Percentiles rank a stretch among this genome's conserved stretches.
These are phyloP conservation scores for Lumnitzera littorea DNA, from an alignment of 345 rosid genomes.

Conservation along the genomic window DNA sequence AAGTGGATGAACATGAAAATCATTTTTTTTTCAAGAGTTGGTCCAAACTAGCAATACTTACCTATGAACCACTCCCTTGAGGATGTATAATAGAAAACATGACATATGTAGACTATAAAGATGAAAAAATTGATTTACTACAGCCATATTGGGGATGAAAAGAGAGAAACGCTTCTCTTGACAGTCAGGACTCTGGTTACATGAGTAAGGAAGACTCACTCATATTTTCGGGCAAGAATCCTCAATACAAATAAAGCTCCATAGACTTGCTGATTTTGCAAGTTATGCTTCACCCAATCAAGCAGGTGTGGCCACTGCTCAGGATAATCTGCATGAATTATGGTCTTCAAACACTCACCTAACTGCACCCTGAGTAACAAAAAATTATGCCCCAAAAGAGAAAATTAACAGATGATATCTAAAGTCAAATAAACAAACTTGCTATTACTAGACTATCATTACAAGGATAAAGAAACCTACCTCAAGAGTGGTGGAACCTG, in stretches of 20 bases:
- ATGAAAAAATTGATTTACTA: no score
- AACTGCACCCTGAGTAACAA: constrained; percentile 66
- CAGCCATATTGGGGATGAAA: no score
- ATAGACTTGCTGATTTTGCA: constrained; percentile 86
- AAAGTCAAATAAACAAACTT: not conserved
- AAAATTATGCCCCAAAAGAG: not conserved
- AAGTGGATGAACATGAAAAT: no score
- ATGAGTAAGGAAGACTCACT: constrained; percentile 35
- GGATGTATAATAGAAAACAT: no score
- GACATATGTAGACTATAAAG: no score
- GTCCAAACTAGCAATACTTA: no score
- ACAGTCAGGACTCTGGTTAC: no score
- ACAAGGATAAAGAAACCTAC: constrained; percentile 23
- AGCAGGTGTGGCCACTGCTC: constrained; percentile 98
- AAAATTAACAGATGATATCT: not conserved
- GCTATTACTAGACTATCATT: not conserved
- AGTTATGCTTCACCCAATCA: constrained; percentile 87
- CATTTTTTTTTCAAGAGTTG: no score
- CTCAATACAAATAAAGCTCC: constrained; percentile 88
- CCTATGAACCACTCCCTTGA: no score
- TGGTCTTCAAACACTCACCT: constrained; percentile 96
- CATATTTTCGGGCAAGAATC: constrained; percentile 94
- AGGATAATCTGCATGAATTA: constrained; percentile 92
- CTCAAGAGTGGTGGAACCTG: constrained; percentile 90
- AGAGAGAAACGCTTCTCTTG: not conserved